Evolutionary conservation across 2,329 filamentous ascomycete genomes (phyloP).

Genomic region (Xylaria sp.): DNA sequence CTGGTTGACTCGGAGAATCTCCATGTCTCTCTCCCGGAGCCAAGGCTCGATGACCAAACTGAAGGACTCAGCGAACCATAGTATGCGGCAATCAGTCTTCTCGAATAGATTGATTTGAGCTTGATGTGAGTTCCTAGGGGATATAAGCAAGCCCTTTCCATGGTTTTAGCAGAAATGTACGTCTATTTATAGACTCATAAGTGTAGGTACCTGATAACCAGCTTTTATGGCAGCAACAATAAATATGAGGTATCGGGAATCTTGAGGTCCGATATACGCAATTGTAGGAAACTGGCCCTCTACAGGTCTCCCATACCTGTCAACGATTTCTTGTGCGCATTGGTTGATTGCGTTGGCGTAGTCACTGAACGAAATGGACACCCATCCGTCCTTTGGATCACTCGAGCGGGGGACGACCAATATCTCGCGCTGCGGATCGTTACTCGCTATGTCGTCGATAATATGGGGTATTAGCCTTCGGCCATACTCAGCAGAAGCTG

Average conservation of each 20-base stretch:
- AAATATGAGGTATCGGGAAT: slow-evolving; percentile 39
- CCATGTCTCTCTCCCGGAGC: slow-evolving; percentile 54
- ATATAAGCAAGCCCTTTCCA: slow-evolving; percentile 29
- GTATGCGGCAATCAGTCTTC: slow-evolving; percentile 54
- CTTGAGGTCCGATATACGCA: slow-evolving; percentile 56
- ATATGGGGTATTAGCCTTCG: slow-evolving; percentile 52
- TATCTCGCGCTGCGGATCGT: slow-evolving; percentile 49
- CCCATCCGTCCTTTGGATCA: slow-evolving; percentile 53
- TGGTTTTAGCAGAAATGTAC: neutral
- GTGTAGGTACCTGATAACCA: slow-evolving; percentile 45
- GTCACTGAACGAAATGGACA: slow-evolving; percentile 49
- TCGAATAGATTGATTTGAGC: slow-evolving; percentile 58
- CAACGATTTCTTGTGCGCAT: slow-evolving; percentile 50
- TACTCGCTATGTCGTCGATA: slow-evolving; percentile 52
- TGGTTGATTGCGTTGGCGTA: slow-evolving; percentile 54
- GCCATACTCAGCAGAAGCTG: slow-evolving; percentile 22
- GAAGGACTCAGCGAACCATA: slow-evolving; percentile 51
- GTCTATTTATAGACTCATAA: slow-evolving; percentile 27
- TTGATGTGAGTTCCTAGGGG: slow-evolving; percentile 45
- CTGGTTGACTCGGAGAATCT: slow-evolving; percentile 49
- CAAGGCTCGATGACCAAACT: slow-evolving; percentile 50
- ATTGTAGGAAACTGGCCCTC: slow-evolving; percentile 50
- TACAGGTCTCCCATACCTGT: slow-evolving; percentile 43
- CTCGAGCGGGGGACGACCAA: slow-evolving; percentile 49
- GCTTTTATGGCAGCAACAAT: slow-evolving; percentile 40